A percentile compares a stretch with the other conserved stretches of the same genome.
Evolutionary conservation across 2,329 filamentous ascomycete species (phyloP).

Genomic region (Penicillium digitatum): DNA sequence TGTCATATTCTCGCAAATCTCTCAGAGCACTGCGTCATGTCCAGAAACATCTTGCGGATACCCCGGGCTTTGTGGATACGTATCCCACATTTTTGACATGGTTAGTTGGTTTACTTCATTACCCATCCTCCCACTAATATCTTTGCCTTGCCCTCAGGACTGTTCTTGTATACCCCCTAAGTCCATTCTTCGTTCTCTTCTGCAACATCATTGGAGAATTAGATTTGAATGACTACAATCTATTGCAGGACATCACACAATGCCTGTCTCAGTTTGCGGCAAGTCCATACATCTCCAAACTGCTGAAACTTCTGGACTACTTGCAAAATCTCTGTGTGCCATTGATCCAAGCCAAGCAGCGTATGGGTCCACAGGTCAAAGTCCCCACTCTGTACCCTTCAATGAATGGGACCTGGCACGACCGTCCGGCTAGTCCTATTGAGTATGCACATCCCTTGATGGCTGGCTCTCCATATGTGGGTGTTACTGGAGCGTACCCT

Average conservation of each 20-base stretch:
- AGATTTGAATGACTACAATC: slow-evolving; percentile 18
- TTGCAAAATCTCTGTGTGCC: slow-evolving; percentile 14
- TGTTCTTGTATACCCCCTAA: slow-evolving; percentile 20
- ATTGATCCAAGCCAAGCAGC: slow-evolving; percentile 12
- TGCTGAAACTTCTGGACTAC: slow-evolving; percentile 15
- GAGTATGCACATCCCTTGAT: neutral
- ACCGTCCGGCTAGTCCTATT: neutral
- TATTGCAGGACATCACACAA: slow-evolving; percentile 17
- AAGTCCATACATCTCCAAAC: slow-evolving; percentile 18
- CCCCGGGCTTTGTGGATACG: slow-evolving; percentile 15
- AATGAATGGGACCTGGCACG: neutral
- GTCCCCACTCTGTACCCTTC: slow-evolving; percentile 9
- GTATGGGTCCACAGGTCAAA: slow-evolving; percentile 4
- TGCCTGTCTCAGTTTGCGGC: slow-evolving; percentile 16
- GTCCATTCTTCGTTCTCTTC: slow-evolving; percentile 26
- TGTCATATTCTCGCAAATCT: slow-evolving; percentile 19
- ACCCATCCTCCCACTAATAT: neutral
- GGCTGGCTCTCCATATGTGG: neutral
- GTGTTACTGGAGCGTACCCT: neutral
- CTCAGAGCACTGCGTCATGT: slow-evolving; percentile 14
- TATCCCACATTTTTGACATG: slow-evolving; percentile 18
- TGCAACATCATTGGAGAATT: slow-evolving; percentile 25
- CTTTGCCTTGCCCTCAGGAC: slow-evolving; percentile 4
- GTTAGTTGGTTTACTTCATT: slow-evolving; percentile 1
- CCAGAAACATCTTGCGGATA: slow-evolving; percentile 8